Percentiles rank a stretch among this genome's conserved stretches.
Conservation (phyloP, 768 basidiomycete genomes). For the Tubosaeta sp. region DNA sequence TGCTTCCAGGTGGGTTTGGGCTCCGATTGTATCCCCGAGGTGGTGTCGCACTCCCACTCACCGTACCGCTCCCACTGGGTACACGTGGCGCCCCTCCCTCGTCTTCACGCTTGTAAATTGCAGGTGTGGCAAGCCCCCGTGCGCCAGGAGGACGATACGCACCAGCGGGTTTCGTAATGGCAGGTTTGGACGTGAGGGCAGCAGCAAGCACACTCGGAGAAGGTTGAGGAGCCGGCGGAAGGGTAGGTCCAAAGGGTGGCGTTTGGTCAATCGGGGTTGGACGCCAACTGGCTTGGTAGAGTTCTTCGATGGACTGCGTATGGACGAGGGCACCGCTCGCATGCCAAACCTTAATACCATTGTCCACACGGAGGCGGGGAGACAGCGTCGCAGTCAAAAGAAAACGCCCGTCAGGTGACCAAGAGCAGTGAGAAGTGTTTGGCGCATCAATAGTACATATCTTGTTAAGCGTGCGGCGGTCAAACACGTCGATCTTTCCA, state of each 20-base stretch:
- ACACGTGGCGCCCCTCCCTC: constrained; percentile 65
- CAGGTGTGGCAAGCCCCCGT: constrained; percentile 81
- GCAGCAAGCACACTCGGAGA: constrained; percentile 50
- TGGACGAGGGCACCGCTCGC: constrained; percentile 87
- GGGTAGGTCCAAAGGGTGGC: constrained; percentile 59
- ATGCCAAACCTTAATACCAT: constrained; percentile 96
- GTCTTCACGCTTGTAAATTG: constrained; percentile 88
- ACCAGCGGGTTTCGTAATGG: constrained; percentile 65
- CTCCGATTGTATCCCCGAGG: constrained; percentile 57
- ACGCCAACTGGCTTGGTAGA: constrained; percentile 87
- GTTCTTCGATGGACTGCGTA: constrained; percentile 75
- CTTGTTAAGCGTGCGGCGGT: constrained; percentile 80
- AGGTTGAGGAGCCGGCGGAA: constrained; percentile 69
- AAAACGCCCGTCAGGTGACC: constrained; percentile 92
- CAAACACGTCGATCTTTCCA: constrained; percentile 89
- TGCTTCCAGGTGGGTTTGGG: constrained; percentile 50
- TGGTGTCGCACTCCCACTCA: constrained; percentile 60
- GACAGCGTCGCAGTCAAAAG: constrained; percentile 94
- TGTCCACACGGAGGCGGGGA: constrained; percentile 93
- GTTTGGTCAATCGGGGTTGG: constrained; percentile 64
- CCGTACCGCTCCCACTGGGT: constrained; percentile 45
- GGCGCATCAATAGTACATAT: constrained; percentile 80
- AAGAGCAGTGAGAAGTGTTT: constrained; percentile 92
- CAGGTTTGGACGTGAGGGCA: constrained; percentile 50
- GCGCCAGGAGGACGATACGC: constrained; percentile 95